Evolutionary conservation across 805 yeast species (phyloP).

Genomic region (Saturnispora saitoi): DNA sequence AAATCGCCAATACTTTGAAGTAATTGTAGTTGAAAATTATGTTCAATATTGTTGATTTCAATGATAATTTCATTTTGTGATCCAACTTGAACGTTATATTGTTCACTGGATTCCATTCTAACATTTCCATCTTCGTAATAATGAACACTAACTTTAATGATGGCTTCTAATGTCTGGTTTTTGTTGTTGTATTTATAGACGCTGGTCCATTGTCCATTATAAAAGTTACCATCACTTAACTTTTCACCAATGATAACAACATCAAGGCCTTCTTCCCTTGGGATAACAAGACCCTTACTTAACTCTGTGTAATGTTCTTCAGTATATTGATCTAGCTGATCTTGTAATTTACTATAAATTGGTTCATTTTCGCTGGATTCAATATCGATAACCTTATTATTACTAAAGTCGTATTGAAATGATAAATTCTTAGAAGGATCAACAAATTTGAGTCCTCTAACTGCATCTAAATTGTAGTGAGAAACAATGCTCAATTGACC

Average conservation of each 20-base stretch:
- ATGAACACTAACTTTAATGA: conserved; percentile 65
- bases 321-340: conserved; percentile 42
- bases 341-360: conserved; percentile 12
- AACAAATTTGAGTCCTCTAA: conserved; percentile 40
- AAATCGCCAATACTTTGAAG: conserved; percentile 57
- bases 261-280: conserved; percentile 29
- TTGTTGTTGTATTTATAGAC: conserved; percentile 39
- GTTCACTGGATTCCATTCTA: conserved; percentile 46
- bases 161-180: conserved; percentile 38
- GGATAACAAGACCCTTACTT: conserved; percentile 37
- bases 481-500: conserved; percentile 34
- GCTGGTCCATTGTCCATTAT: conserved; percentile 86
- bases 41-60: conserved; percentile 49
- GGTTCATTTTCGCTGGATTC: conserved; percentile 28
- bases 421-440: conserved; percentile 42
- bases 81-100: conserved; percentile 18
- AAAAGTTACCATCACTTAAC: conserved; percentile 66
- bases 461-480: conserved; percentile 32
- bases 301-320: conserved; percentile 57
- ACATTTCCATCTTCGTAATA: conserved; percentile 97
- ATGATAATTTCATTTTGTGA: conserved; percentile 28
- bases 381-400: conserved; percentile 41
- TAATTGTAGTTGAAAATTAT: conserved; percentile 47
- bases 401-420: conserved; percentile 53
- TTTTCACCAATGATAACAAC: conserved; percentile 64